phyloP scores from a whole-genome alignment of 441 rosid species.

The Croton laevigatus region DNA sequence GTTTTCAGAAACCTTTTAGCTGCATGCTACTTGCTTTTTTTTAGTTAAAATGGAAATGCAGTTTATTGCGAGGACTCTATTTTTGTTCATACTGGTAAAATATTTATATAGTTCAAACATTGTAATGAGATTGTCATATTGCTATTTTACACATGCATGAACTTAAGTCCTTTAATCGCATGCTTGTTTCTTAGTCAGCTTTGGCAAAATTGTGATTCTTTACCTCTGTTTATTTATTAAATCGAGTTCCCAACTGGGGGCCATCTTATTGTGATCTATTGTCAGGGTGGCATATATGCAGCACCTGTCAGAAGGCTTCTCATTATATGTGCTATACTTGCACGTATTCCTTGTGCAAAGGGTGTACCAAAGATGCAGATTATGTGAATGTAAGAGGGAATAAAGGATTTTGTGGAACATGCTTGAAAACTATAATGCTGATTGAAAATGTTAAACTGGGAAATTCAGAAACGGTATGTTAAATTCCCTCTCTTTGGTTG shows the following conservation, averaged over 20 bases:
- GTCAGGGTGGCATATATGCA: conserved; percentile 99
- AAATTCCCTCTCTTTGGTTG: conserved; percentile 14
- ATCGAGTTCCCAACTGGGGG: not conserved
- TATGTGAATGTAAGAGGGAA: conserved; percentile 67
- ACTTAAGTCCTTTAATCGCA: not conserved
- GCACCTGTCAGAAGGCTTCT: conserved; percentile 81
- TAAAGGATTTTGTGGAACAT: conserved; percentile 89
- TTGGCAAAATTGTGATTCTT: not conserved
- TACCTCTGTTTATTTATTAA: not conserved
- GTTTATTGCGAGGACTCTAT: not conserved
- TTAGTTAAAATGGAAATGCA: not conserved
- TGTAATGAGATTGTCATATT: not conserved
- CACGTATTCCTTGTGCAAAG: conserved; percentile 93
- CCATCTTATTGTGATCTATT: conserved; percentile 15
- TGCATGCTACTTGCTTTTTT: not conserved
- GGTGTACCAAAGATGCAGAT: conserved; percentile 88
- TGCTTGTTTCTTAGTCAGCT: conserved; percentile 1
- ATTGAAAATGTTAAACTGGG: conserved; percentile 61
- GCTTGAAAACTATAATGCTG: conserved; percentile 88
- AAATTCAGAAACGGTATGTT: conserved; percentile 60
- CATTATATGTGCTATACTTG: conserved; percentile 96
- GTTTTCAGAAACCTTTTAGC: not conserved
- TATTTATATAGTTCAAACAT: not conserved
- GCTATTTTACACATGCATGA: not conserved
- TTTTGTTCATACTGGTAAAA: not conserved